Conservation (phyloP, 495 filamentous ascomycete species). For the Ramalina intermedia region DNA sequence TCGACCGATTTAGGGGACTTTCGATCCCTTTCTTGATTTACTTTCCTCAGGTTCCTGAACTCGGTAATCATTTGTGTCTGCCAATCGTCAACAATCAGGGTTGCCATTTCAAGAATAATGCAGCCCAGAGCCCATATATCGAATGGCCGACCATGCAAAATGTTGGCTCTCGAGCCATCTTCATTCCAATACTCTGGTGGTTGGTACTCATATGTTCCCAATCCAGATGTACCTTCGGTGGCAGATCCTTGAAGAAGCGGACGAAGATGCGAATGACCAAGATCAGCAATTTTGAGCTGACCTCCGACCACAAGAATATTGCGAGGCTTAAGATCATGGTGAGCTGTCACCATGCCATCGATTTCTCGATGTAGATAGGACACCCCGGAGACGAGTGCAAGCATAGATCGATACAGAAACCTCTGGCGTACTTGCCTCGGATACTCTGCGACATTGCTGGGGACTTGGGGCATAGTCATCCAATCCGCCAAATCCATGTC, state of each 20-base stretch:
- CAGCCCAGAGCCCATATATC: constrained; percentile 10
- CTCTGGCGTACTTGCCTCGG: constrained; percentile 2
- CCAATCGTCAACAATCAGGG: constrained; percentile 5
- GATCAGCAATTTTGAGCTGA: constrained; percentile 9
- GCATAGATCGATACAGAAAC: constrained; percentile 9
- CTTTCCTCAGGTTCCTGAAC: constrained; percentile 1
- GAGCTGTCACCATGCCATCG: constrained; percentile 7
- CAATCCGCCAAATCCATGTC: constrained; percentile 10
- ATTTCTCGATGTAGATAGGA: constrained; percentile 9
- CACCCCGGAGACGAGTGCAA: constrained; percentile 7
- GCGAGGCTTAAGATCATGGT: constrained; percentile 11
- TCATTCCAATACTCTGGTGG: constrained; percentile 8
- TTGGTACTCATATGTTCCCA: constrained; percentile 11
- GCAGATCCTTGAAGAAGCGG: constrained; percentile 7
- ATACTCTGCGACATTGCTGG: background rate
- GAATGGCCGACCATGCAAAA: constrained; percentile 6
- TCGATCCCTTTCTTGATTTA: constrained; percentile 4
- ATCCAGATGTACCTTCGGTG: constrained; percentile 3
- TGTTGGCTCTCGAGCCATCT: constrained; percentile 8
- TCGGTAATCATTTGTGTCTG: constrained; percentile 1
- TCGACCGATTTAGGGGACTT: background rate
- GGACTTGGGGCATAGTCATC: constrained; percentile 3
- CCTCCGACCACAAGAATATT: constrained; percentile 7
- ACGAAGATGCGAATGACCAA: constrained; percentile 9
- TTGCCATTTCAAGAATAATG: constrained; percentile 9